phyloP scores from a whole-genome alignment of 805 yeast species.

The Schwanniomyces occidentalis region DNA sequence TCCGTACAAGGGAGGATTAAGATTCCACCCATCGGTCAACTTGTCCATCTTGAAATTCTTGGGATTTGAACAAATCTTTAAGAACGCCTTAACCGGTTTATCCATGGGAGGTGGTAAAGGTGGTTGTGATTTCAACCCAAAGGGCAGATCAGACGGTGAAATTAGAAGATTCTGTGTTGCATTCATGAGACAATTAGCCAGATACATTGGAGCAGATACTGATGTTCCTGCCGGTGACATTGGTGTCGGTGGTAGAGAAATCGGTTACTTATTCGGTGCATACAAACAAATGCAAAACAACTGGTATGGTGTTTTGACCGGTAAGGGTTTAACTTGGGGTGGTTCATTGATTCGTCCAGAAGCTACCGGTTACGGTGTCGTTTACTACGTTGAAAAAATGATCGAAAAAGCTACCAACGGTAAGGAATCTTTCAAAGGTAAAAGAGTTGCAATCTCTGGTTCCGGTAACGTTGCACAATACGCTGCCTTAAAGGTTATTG shows the following conservation, averaged over 20 bases:
- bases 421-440: constrained; percentile 86
- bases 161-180: constrained; percentile 96
- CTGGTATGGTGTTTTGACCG: constrained; percentile 97
- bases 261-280: constrained; percentile 95
- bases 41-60: constrained; percentile 92
- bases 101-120: constrained; percentile 99
- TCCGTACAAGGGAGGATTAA: constrained; percentile 98
- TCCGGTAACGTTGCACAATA: constrained; percentile 99
- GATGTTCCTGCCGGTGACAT: constrained; percentile 99
- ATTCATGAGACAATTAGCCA: constrained; percentile 92
- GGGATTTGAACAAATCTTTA: constrained; percentile 98
- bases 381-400: constrained; percentile 97
- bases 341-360: constrained; percentile 98
- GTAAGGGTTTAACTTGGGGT: constrained; percentile 98
- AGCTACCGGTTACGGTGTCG: constrained; percentile 98
- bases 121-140: constrained; percentile 97
- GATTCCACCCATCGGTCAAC: constrained; percentile 97
- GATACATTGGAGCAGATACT: constrained; percentile 95
- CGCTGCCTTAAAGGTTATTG: constrained; percentile 96
- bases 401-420: constrained; percentile 89
- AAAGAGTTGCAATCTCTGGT: constrained; percentile 95
- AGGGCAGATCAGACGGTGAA: constrained; percentile 89
- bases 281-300: constrained; percentile 88
- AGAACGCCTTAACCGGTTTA: constrained; percentile 95
- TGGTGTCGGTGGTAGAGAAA: constrained; percentile 96